Evolutionary conservation across 1,284 basidiomycete genomes (phyloP).

Genomic region (Polyporus tsugae): DNA sequence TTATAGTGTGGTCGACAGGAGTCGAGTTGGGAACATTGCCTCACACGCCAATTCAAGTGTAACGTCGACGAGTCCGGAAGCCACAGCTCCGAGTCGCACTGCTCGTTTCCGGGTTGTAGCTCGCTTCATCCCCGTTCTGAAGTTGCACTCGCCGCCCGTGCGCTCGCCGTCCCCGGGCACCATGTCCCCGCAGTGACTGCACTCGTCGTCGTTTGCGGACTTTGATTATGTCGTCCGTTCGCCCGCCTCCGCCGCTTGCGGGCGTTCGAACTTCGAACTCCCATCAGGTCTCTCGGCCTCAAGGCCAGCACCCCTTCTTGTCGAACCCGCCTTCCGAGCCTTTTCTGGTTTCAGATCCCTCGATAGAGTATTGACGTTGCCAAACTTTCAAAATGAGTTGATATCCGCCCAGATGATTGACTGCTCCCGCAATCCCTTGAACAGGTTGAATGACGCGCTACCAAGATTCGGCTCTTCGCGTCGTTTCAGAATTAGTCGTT

Average conservation of each 20-base stretch:
- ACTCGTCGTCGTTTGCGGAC: background rate
- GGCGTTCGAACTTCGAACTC: background rate
- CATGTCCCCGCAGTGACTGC: background rate
- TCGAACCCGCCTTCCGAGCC: background rate
- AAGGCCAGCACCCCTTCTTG: background rate
- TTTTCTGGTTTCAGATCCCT: background rate
- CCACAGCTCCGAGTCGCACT: background rate
- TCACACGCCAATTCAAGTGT: background rate
- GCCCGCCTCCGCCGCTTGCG: background rate
- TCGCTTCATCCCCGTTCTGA: background rate
- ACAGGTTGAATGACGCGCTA: background rate
- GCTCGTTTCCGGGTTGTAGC: background rate
- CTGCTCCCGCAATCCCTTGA: background rate
- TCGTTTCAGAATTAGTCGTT: background rate
- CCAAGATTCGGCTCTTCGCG: background rate
- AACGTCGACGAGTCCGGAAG: background rate
- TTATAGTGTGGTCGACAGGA: constrained; percentile 8
- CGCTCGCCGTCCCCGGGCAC: background rate
- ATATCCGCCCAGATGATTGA: background rate
- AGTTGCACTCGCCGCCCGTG: background rate
- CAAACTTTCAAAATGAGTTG: background rate
- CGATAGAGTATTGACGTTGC: background rate
- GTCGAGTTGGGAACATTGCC: constrained; percentile 4
- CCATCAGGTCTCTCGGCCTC: background rate
- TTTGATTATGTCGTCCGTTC: background rate